These are phyloP conservation scores for Aspergillus vadensis DNA, from an alignment of 2,329 filamentous ascomycete species.

Conservation along the genomic window DNA sequence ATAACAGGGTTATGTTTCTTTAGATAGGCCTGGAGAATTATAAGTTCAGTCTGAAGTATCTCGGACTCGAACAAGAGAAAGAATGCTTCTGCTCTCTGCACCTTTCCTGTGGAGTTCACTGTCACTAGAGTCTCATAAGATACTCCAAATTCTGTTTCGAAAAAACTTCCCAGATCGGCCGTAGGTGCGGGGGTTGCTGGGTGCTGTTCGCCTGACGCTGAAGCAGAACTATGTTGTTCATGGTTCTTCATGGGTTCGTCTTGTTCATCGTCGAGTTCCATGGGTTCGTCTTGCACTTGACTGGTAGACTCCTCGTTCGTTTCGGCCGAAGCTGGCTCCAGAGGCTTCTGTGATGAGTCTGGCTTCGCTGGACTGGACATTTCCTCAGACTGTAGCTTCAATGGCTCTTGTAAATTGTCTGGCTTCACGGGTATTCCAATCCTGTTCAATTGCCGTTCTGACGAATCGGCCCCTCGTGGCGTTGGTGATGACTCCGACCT, in stretches of 20 bases:
- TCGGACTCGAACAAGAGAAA: constrained; percentile 36
- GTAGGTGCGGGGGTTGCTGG: neutral
- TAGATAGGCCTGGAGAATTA: constrained; percentile 29
- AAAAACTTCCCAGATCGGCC: constrained; percentile 17
- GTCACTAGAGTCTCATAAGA: constrained; percentile 31
- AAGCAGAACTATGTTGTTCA: neutral
- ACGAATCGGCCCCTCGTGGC: too few species aligned
- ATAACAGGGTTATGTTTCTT: constrained; percentile 29
- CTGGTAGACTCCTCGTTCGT: too few species aligned
- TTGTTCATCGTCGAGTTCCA: neutral
- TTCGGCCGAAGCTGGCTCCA: neutral
- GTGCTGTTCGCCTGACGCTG: neutral
- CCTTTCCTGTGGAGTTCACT: constrained; percentile 21
- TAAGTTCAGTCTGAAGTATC: constrained; percentile 25
- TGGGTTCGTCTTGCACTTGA: neutral
- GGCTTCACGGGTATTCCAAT: too few species aligned
- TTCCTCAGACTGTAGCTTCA: neutral
- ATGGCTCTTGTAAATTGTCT: too few species aligned
- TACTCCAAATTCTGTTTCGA: constrained; percentile 26
- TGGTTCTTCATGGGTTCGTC: neutral
- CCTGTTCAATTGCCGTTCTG: too few species aligned
- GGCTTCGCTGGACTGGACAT: neutral
- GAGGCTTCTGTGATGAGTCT: neutral
- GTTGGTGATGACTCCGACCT: too few species aligned
- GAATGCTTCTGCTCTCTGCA: constrained; percentile 28